Conservation (phyloP, 495 filamentous ascomycete species). For the Aspergillus cavernicola region DNA sequence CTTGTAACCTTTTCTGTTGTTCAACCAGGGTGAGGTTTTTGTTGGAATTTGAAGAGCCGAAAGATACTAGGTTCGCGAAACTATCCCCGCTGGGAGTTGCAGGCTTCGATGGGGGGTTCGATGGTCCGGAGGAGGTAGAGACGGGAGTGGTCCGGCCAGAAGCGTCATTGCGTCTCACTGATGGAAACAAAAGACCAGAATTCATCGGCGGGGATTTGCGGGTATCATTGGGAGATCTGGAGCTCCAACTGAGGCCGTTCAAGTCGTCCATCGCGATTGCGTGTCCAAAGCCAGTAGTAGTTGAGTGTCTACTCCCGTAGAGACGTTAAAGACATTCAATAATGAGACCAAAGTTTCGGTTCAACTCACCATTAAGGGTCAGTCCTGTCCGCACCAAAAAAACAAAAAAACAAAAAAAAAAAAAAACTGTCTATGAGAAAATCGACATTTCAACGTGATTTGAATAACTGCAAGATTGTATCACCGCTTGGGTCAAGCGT, state of each 20-base stretch:
- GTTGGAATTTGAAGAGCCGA: conserved; percentile 59
- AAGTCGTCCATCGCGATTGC: conserved; percentile 53
- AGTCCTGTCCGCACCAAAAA: conserved; percentile 1
- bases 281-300: not conserved
- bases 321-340: not conserved
- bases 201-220: conserved; percentile 50
- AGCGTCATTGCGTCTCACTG: conserved; percentile 53
- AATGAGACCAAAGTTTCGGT: not conserved
- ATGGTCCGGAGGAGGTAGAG: conserved; percentile 50
- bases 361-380: conserved; percentile 15
- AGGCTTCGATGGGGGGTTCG: conserved; percentile 49
- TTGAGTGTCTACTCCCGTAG: conserved; percentile 23
- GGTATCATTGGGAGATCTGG: conserved; percentile 31
- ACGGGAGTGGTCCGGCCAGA: conserved; percentile 69
- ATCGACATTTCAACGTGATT: not conserved
- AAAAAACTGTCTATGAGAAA: not conserved
- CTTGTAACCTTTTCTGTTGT: conserved; percentile 76
- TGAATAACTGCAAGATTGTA: not conserved
- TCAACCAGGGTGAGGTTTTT: conserved; percentile 77
- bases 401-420: not conserved
- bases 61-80: conserved; percentile 84
- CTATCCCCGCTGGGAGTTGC: conserved; percentile 70
- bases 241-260: conserved; percentile 52
- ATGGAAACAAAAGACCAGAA: conserved; percentile 54
- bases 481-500: not conserved